Evolutionary conservation across 2,329 filamentous ascomycete species (phyloP), one percentile per base, ranked within the genome.

Genomic region (Zasmidium cellare): DNA sequence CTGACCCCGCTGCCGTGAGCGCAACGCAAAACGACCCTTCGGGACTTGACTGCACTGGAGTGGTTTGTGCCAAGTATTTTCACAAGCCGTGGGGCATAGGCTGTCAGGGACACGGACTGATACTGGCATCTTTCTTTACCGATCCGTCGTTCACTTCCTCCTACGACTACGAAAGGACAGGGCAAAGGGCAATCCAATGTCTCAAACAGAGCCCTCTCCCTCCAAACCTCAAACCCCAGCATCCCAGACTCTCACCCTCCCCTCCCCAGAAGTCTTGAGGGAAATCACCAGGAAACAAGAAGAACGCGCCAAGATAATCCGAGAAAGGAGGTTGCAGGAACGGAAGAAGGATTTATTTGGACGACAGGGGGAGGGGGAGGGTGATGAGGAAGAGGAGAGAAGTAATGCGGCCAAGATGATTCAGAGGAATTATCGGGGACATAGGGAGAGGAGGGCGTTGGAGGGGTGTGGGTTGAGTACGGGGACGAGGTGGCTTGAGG

Each of bases 341-440:
- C 6, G 25, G 25, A 28, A 28, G 6, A 11, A 28, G 5, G 25
- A n/a, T n/a, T n/a, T n/a, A n/a, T n/a, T 28, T 28, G 52, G 44
- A 45, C 44, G 44, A 38, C n/a, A 49, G 31, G n/a, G 55, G 53
- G 52, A 53, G 23, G 12, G 23, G 41, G 48, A 31, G 53, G 35
- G 11, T 3, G 35, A 3, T 6, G 62, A 60, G 22, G 61, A 63
- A 20, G 49, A 44, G 23, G 28, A 49, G 55, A 55, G 44, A n/a
- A 51, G 51, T 16, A 58, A 65, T 44, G 71, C 72, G 22, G 73
- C 72, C 6, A 56, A 67, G 59, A 53, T 72, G 53, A 74, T 75
- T 20, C 72, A 75, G 67, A 85, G 87, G 64, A 88, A 87, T 23
- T 96, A 92, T 71, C 82, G 91, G 31, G 90, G 91, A 5, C 90